Conservation (phyloP, 352 stramenopile species). For the Pythium monospermum region DNA sequence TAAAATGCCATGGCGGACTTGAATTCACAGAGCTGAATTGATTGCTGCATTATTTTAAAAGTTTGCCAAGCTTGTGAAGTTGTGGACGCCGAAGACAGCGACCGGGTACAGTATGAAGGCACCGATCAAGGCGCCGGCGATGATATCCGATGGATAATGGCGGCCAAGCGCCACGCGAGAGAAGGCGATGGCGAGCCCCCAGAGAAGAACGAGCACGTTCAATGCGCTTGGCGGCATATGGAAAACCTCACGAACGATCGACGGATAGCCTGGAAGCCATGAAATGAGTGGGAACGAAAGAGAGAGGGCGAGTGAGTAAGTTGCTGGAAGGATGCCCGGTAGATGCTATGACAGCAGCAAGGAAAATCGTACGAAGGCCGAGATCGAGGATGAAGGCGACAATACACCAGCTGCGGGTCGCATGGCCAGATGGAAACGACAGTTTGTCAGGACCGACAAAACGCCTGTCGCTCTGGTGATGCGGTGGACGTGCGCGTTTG, state of each 20-base stretch:
- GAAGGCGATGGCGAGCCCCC: conserved; percentile 69
- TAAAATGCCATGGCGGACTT: too few relatives aligned
- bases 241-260: conserved; percentile 47
- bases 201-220: conserved; percentile 41
- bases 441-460: conserved; percentile 83
- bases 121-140: conserved; percentile 58
- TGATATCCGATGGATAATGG: conserved; percentile 78
- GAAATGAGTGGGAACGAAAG: background rate
- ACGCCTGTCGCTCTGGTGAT: conserved; percentile 62
- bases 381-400: conserved; percentile 60
- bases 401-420: conserved; percentile 70
- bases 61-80: conserved; percentile 3
- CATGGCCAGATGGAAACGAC: conserved; percentile 83
- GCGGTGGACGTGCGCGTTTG: conserved; percentile 64
- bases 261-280: conserved; percentile 26
- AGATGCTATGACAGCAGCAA: background rate
- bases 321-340: background rate
- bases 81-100: conserved; percentile 8
- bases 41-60: background rate
- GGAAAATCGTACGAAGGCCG: conserved; percentile 26
- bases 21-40: too few relatives aligned
- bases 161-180: conserved; percentile 75
- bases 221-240: conserved; percentile 33
- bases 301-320: background rate
- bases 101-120: conserved; percentile 37